Base-by-base conservation (phyloP, 2,329 filamentous ascomycete species). In the Fusarium coicis region DNA sequence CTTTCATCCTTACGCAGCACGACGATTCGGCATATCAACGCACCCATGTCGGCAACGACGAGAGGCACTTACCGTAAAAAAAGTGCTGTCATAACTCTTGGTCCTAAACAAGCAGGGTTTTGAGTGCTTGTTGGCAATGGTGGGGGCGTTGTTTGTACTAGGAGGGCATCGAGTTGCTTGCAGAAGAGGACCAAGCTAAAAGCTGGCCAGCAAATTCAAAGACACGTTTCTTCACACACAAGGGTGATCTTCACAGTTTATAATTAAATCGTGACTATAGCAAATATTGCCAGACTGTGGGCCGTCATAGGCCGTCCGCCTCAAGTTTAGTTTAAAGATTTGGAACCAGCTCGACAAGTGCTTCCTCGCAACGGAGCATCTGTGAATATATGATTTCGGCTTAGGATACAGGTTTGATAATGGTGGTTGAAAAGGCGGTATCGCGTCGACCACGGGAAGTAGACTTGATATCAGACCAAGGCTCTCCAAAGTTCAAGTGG, bases 401-500 rank as follows among this genome's bases (percentile, higher is more conserved):
- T 68, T 63, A 16, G 21, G 54, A 52, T 8, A 63, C 37, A 70
- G 40, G 59, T 32, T 57, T 68, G 49, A 43, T 64, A 40, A 36
- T 68, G 42, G 46, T 68, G 42, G 46, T 68, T 36, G 52, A 68
- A 73, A 68, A 70, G 49, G 68, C 49, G 63, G 57, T 74, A 58
- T 72, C 49, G 70, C 55, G 30, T 63, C 32, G 10, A 36, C 57
- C 49, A 50, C 54, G 50, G 62, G 39, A 54, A 54, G 30, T 39
- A 34, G 39, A 37, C 52, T 70, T 43, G 53, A 66, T 66, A 28
- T 63, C 58, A 74, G 58, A 65, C 37, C 44, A 47, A 74, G 36
- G 52, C 58, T 70, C 65, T 68, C 47, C 40, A 26, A 47, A 30
- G 23, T 16, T 72, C 28, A 52, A 59, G 67, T 52, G 55, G n/a